These are phyloP conservation scores for Chlamydomonas incerta DNA, from an alignment of 139 green algal species.

Conservation along the genomic window DNA sequence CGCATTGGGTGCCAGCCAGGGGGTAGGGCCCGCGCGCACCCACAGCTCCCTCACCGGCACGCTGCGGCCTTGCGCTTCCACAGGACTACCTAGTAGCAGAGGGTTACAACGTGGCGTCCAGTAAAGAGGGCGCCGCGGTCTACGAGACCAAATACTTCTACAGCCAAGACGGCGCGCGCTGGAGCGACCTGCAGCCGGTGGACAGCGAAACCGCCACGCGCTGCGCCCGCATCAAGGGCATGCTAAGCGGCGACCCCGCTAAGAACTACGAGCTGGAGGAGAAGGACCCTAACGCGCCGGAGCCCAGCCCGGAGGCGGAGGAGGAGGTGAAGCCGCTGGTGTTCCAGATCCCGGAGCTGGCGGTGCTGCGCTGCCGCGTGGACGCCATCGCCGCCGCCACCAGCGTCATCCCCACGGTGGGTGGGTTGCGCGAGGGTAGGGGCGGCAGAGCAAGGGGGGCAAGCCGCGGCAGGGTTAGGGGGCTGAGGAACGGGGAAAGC, in stretches of 20 bases:
- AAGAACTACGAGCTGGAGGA: constrained; percentile 57
- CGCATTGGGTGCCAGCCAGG: not conserved
- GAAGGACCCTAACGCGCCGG: constrained; percentile 53
- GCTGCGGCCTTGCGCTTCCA: not conserved
- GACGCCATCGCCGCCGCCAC: constrained; percentile 57
- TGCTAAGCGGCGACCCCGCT: constrained; percentile 56
- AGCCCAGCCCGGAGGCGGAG: constrained; percentile 14
- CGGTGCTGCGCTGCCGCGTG: constrained; percentile 56
- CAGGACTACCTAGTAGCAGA: constrained; percentile 82
- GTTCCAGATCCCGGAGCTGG: constrained; percentile 55
- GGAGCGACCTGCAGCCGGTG: constrained; percentile 72
- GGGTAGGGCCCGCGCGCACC: not conserved
- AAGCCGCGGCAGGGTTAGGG: no score
- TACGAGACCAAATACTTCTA: constrained; percentile 76
- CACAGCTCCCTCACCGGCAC: not conserved
- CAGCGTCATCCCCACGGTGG: constrained; percentile 63
- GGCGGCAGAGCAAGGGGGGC: no score
- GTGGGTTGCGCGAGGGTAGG: not conserved
- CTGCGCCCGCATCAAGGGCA: not conserved
- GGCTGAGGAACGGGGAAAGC: no score
- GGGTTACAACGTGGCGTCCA: constrained; percentile 59
- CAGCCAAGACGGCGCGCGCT: constrained; percentile 78
- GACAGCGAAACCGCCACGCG: constrained; percentile 47
- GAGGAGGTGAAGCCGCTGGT: constrained; percentile 44
- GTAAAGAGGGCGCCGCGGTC: constrained; percentile 45